These are phyloP conservation scores for Talaromyces amestolkiae DNA, from an alignment of 2,329 filamentous ascomycete genomes.

Conservation along the genomic window DNA sequence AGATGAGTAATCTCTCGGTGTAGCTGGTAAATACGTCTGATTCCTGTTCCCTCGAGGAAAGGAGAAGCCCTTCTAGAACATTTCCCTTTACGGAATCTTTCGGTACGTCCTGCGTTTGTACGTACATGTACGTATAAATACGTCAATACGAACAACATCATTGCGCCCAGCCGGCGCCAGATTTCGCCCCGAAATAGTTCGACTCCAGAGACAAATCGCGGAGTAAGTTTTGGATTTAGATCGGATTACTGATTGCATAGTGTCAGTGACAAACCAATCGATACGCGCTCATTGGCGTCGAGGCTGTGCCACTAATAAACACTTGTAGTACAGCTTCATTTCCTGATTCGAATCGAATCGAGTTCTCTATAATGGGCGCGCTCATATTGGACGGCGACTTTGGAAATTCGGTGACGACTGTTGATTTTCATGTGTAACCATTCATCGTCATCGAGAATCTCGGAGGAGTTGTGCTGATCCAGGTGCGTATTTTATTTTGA, in stretches of 20 bases:
- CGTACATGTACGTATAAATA: not conserved
- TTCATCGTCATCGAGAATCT: not conserved
- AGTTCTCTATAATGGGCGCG: not conserved
- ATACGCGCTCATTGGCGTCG: not conserved
- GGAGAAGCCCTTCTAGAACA: conserved; percentile 8
- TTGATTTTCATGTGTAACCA: not conserved
- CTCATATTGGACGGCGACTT: not conserved
- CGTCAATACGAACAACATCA: not conserved
- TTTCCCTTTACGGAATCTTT: not conserved
- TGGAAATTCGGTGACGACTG: not conserved
- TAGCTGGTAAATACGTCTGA: too few relatives aligned
- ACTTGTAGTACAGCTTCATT: not conserved
- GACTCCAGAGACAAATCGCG: not conserved
- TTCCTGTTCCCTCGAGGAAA: not conserved
- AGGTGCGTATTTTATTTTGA: not conserved
- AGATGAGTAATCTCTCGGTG: not conserved
- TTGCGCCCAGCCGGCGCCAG: not conserved
- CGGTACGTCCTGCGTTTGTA: not conserved
- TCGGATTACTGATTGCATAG: not conserved
- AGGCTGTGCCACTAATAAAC: not conserved
- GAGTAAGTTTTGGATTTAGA: not conserved
- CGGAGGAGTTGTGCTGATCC: not conserved
- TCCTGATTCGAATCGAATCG: not conserved
- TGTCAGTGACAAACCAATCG: not conserved
- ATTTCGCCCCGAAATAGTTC: conserved; percentile 6